Evolutionary conservation across 441 rosid species (phyloP).

Genomic region (Populus hybrid): DNA sequence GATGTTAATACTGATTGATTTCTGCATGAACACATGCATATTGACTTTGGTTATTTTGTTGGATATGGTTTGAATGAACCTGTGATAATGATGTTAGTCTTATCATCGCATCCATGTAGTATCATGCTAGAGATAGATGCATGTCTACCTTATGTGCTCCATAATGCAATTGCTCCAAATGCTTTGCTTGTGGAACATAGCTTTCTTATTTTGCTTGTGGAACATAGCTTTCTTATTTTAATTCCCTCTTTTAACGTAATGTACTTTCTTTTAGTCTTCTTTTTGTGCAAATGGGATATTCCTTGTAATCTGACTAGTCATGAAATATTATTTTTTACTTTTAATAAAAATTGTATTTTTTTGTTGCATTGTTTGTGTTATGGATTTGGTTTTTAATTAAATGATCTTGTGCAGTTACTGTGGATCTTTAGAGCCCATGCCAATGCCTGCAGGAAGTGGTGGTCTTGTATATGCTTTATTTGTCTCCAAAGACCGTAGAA

Average conservation of each 20-base stretch:
- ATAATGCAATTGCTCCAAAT: background rate
- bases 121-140: background rate
- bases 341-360: background rate
- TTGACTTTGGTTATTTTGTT: background rate
- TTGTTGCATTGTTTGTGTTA: background rate
- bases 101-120: background rate
- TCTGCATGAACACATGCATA: background rate
- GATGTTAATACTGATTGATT: background rate
- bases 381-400: slow-evolving; percentile 16
- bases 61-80: background rate
- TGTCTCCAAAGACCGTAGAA: slow-evolving; percentile 84
- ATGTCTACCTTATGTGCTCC: background rate
- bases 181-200: background rate
- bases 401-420: slow-evolving; percentile 68
- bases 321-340: background rate
- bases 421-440: slow-evolving; percentile 98
- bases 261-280: background rate
- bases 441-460: slow-evolving; percentile 90
- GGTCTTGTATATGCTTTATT: slow-evolving; percentile 83
- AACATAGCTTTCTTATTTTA: background rate
- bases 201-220: background rate
- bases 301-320: background rate
- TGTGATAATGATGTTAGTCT: background rate
- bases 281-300: background rate
- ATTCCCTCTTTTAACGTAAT: background rate